phyloP scores from a whole-genome alignment of 2,329 filamentous ascomycete genomes.

The Fusarium marasasianum region DNA sequence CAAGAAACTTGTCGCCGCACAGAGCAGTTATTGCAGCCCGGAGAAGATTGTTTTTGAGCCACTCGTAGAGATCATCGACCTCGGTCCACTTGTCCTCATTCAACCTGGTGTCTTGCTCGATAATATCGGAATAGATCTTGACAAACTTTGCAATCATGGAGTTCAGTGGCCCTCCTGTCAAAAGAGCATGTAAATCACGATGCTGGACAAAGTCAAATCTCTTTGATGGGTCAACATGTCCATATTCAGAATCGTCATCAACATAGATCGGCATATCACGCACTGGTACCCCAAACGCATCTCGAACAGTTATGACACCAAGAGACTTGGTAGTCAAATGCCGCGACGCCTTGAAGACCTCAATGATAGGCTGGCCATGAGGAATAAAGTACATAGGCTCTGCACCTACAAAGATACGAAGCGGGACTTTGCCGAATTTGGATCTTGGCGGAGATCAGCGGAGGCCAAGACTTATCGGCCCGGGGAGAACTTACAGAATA shows the following conservation, averaged over 20 bases:
- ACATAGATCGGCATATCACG: conserved; percentile 12
- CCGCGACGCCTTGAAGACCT: conserved; percentile 26
- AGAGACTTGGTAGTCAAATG: conserved; percentile 24
- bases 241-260: conserved; percentile 7
- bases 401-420: conserved; percentile 25
- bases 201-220: conserved; percentile 28
- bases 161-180: conserved; percentile 11
- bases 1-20: conserved; percentile 24
- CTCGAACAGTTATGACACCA: conserved; percentile 25
- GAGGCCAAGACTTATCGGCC: rapidly evolving
- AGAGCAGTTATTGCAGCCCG: conserved; percentile 7
- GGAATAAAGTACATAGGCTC: conserved; percentile 34
- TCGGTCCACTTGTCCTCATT: conserved; percentile 5
- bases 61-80: conserved; percentile 24
- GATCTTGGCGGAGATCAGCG: conserved; percentile 8
- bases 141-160: conserved; percentile 13
- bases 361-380: conserved; percentile 19
- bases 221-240: conserved; percentile 1
- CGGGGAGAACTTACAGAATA: not conserved
- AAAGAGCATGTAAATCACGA: conserved; percentile 8
- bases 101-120: conserved; percentile 10
- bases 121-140: conserved; percentile 1
- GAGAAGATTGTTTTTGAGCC: conserved; percentile 18
- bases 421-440: conserved; percentile 28
- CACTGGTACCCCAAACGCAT: conserved; percentile 25